These are phyloP conservation scores for Dothistroma pini DNA, from an alignment of 2,329 filamentous ascomycete genomes.

Conservation along the genomic window DNA sequence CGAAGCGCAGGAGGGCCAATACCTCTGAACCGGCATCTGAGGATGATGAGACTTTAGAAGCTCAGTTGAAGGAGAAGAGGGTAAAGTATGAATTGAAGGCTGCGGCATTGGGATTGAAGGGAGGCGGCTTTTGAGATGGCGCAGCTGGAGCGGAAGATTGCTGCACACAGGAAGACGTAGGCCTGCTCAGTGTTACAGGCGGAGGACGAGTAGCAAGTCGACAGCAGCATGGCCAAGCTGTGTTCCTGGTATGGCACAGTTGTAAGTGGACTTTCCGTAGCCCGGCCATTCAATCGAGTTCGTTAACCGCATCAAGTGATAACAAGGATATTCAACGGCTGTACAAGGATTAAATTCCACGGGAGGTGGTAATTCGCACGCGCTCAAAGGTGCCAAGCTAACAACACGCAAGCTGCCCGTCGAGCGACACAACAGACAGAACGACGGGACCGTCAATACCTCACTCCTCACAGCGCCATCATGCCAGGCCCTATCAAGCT, in stretches of 20 bases:
- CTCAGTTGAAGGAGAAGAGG: not conserved
- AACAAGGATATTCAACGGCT: not conserved
- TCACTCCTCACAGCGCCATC: not conserved
- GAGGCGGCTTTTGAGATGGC: not conserved
- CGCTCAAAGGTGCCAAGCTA: not conserved
- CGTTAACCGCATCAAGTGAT: not conserved
- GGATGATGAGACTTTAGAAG: not conserved
- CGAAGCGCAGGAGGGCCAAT: not conserved
- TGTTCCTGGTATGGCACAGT: not conserved
- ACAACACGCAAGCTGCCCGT: not conserved
- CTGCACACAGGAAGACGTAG: not conserved
- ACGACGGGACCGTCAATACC: not conserved
- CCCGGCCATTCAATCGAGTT: no score
- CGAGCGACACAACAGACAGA: not conserved
- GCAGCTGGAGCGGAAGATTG: not conserved
- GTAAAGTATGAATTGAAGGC: not conserved
- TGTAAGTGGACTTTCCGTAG: no score
- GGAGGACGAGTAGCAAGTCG: no score
- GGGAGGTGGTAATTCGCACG: no score
- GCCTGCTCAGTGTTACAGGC: not conserved
- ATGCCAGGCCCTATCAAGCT: not conserved
- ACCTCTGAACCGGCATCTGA: not conserved
- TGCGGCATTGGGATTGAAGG: not conserved
- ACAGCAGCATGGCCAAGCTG: no score
- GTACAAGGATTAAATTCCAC: not conserved